A percentile compares a stretch with the other conserved stretches of the same genome.
These are phyloP conservation scores for Backusella tuberculispora DNA, from an alignment of 192 early-diverging fungal genomes.

Conservation along the genomic window DNA sequence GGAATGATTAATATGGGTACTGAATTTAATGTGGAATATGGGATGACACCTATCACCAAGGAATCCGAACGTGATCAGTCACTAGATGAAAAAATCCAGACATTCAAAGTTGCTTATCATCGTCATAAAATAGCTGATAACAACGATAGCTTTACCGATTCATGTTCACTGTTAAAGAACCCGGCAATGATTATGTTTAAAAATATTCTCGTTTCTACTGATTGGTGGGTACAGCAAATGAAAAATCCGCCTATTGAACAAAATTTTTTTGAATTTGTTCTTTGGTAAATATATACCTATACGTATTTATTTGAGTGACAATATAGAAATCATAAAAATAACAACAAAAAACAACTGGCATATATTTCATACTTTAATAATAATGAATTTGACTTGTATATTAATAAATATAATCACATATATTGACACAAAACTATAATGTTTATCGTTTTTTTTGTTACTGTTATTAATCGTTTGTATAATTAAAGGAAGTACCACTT, in stretches of 20 bases:
- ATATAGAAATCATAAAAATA: no score
- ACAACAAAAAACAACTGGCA: background rate
- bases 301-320: background rate
- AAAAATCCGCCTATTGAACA: background rate
- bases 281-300: background rate
- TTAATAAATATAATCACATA: background rate
- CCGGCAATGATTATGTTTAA: slow-evolving; percentile 14
- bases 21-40: background rate
- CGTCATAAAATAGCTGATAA: background rate
- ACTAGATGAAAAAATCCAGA: background rate
- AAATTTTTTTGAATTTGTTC: slow-evolving; percentile 1
- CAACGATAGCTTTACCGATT: background rate
- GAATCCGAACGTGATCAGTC: background rate
- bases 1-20: background rate
- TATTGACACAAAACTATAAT: background rate
- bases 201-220: slow-evolving; percentile 9
- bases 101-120: slow-evolving; percentile 5
- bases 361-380: background rate
- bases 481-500: background rate
- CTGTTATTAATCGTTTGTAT: background rate
- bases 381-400: background rate
- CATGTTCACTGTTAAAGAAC: background rate
- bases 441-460: background rate
- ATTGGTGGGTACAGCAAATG: slow-evolving; percentile 22
- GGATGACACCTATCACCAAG: background rate